Base-by-base conservation (phyloP, 306 rosid genomes). In the Prunus mira region DNA sequence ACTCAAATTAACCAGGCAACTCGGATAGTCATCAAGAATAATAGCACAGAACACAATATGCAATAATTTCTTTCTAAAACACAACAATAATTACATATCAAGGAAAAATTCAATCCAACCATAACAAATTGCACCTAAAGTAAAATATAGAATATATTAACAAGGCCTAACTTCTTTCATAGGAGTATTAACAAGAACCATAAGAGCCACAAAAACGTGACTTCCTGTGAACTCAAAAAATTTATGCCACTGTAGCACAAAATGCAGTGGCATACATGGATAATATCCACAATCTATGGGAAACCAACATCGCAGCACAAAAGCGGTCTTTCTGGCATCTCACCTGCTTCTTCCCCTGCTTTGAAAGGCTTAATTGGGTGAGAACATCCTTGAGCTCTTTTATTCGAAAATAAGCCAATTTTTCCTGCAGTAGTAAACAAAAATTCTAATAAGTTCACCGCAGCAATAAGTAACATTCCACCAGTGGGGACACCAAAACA, bases 301-400 rank as follows among this genome's bases (percentile, higher is more conserved):
- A 65, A 72, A 69, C 62, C 74, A 38, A 63, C 66, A 47, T 13
- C 64, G 17, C 80, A 72, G 70, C 66, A 81, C 55, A 57, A 76
- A 64, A 79, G 52, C 13, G 67, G 57, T 69, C 75, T 58, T 57
- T 74, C 69, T 68, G 63, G 76, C 71, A 69, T 58, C 86, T 85
- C 78, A 92, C 99, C 99, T 92, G 99, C 84, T 95, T 95, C 86
- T 91, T 95, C 81, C 99, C 99, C 82, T 95, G 99, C 88, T 95
- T 95, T 45, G 99, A 92, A 67, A 91, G 92, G 69, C 97, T 96
- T 73, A 95, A 83, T 69, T 91, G 88, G 74, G 91, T 73, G 74
- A 95, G 99, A 69, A 95, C 95, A 76, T 91, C 96, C 88, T 95
- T 92, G 73, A 95, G 99, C 88, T 95, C 99, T 78, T 87, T 92